Evolutionary conservation across 1,284 basidiomycete species (phyloP).

Genomic region (Rhodotorula glutinis): DNA sequence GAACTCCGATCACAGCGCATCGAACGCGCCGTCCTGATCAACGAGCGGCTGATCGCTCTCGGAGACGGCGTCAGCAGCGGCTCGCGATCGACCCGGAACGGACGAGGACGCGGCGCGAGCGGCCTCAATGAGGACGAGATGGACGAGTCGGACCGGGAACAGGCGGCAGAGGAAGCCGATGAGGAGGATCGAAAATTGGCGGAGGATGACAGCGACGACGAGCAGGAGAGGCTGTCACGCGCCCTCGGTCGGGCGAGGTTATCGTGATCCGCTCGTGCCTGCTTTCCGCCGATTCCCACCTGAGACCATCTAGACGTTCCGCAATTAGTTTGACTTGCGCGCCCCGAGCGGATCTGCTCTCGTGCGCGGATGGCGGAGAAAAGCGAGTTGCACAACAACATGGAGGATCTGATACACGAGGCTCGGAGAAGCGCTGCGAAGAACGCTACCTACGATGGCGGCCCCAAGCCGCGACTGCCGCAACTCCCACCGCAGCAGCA

Average conservation of each 20-base stretch:
- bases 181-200: conserved; percentile 17
- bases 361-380: no score
- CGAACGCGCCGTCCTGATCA: conserved; percentile 39
- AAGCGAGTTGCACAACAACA: not conserved
- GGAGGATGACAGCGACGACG: not conserved
- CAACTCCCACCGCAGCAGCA: conserved; percentile 22
- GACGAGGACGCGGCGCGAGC: not conserved
- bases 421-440: no score
- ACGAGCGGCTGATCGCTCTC: conserved; percentile 26
- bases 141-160: conserved; percentile 2
- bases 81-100: not conserved
- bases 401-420: no score
- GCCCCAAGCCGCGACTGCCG: conserved; percentile 22
- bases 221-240: conserved; percentile 10
- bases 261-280: not conserved
- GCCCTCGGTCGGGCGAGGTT: conserved; percentile 7
- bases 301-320: no score
- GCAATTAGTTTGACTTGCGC: no score
- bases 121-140: conserved; percentile 16
- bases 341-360: no score
- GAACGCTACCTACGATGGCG: not conserved
- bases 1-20: conserved; percentile 33
- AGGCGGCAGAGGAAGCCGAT: conserved; percentile 5
- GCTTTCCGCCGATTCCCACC: no score
- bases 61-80: conserved; percentile 10